These are phyloP conservation scores for Sutorius eximius DNA, from an alignment of 1,284 basidiomycete genomes.

Conservation along the genomic window DNA sequence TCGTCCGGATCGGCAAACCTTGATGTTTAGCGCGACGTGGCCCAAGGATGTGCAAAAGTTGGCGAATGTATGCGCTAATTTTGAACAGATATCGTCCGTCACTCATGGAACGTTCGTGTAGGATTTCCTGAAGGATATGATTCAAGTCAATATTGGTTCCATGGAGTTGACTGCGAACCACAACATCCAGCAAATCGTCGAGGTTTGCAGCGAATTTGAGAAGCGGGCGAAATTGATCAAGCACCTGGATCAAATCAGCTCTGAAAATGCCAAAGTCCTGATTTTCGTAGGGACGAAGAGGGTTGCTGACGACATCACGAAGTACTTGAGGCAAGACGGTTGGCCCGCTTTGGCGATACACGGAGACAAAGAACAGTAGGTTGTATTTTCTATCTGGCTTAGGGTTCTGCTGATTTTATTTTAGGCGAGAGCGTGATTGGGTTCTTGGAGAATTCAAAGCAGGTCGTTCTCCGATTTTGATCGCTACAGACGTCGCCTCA, in stretches of 20 bases:
- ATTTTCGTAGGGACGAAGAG: slow-evolving; percentile 99
- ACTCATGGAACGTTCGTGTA: slow-evolving; percentile 31
- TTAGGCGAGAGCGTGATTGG: slow-evolving; percentile 97
- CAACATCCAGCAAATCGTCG: slow-evolving; percentile 95
- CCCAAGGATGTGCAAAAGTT: slow-evolving; percentile 99
- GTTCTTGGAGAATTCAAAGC: slow-evolving; percentile 98
- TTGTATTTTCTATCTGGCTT: slow-evolving; percentile 24
- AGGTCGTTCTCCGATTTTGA: slow-evolving; percentile 95
- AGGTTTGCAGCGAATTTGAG: slow-evolving; percentile 97
- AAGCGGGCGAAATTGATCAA: slow-evolving; percentile 96
- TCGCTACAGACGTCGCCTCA: slow-evolving; percentile 97
- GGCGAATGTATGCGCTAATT: slow-evolving; percentile 60
- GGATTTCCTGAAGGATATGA: slow-evolving; percentile 96
- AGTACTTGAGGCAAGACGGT: slow-evolving; percentile 94
- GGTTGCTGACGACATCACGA: slow-evolving; percentile 97
- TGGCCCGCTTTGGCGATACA: slow-evolving; percentile 99
- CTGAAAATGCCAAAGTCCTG: slow-evolving; percentile 97
- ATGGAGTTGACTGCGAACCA: slow-evolving; percentile 98
- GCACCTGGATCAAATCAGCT: slow-evolving; percentile 94
- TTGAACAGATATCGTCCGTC: background rate
- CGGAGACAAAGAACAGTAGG: slow-evolving; percentile 95
- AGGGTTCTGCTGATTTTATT: slow-evolving; percentile 21
- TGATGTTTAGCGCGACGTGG: slow-evolving; percentile 99
- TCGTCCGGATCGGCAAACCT: slow-evolving; percentile 91
- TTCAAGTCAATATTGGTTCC: slow-evolving; percentile 98